Conservation (phyloP, 805 yeast genomes). For the Metschnikowia bowlesiae region DNA sequence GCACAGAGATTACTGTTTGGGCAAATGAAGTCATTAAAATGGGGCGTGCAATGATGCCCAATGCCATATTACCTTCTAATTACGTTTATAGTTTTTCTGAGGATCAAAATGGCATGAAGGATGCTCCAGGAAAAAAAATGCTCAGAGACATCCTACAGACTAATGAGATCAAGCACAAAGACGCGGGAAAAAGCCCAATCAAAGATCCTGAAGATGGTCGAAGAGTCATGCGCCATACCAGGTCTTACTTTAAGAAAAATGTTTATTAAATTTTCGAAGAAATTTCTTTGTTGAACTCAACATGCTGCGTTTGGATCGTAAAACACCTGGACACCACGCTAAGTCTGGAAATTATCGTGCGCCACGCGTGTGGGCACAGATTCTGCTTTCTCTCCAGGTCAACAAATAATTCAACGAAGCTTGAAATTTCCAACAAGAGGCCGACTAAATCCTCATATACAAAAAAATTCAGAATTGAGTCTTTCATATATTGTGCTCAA, state of each 20-base stretch:
- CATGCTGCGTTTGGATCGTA: neutral
- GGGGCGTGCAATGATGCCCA: constrained; percentile 61
- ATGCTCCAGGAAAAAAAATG: constrained; percentile 23
- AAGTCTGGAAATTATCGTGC: neutral
- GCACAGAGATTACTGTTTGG: constrained; percentile 52
- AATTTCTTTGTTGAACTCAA: too few relatives aligned
- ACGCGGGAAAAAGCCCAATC: constrained; percentile 16
- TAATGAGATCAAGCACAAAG: constrained; percentile 7
- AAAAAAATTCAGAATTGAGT: neutral
- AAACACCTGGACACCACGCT: constrained; percentile 6
- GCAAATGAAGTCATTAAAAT: constrained; percentile 59
- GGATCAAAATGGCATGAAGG: constrained; percentile 1
- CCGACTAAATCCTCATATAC: neutral
- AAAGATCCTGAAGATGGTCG: constrained; percentile 29
- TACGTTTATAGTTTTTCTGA: constrained; percentile 29
- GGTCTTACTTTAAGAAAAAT: constrained; percentile 33
- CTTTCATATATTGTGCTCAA: neutral
- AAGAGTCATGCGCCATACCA: constrained; percentile 31
- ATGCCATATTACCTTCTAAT: constrained; percentile 37
- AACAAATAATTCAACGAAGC: neutral
- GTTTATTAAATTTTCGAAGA: neutral
- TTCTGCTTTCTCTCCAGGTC: constrained; percentile 1
- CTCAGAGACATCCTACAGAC: constrained; percentile 26
- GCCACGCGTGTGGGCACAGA: constrained; percentile 3
- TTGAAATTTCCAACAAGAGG: neutral